phyloP scores from a whole-genome alignment of 2,329 filamentous ascomycete genomes.

The Trichoderma koningii region DNA sequence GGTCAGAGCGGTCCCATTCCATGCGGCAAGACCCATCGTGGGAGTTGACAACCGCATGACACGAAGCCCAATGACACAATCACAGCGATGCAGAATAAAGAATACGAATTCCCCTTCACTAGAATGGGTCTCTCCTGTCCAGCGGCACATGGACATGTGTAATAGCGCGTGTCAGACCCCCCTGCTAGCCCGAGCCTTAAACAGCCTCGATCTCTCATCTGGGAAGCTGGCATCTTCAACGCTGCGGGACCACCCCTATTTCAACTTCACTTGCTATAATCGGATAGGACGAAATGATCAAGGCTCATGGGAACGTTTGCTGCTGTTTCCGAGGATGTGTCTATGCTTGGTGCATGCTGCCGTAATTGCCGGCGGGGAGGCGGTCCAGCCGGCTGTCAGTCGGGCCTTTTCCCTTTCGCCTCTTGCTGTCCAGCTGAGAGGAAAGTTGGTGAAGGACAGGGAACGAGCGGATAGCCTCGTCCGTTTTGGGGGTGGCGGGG shows the following conservation, averaged over 20 bases:
- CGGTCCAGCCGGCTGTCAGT: not conserved
- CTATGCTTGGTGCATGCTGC: not conserved
- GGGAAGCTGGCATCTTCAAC: slow-evolving; percentile 19
- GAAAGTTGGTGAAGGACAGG: too few relatives aligned
- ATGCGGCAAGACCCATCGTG: not conserved
- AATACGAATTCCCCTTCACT: slow-evolving; percentile 5
- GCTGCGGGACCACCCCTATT: slow-evolving; percentile 7
- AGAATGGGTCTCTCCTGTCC: too few relatives aligned
- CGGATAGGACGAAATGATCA: not conserved
- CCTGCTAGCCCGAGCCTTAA: slow-evolving; percentile 20
- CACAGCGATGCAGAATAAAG: not conserved
- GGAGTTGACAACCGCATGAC: not conserved
- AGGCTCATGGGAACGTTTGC: slow-evolving; percentile 9
- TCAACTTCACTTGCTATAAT: slow-evolving; percentile 22
- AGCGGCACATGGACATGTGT: too few relatives aligned
- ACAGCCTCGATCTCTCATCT: slow-evolving; percentile 23
- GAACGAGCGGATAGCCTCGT: not conserved
- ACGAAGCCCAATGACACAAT: not conserved
- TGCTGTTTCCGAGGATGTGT: not conserved
- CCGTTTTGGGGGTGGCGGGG: not conserved
- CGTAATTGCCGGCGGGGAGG: slow-evolving; percentile 11
- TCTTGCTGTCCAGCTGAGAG: not conserved
- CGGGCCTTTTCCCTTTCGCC: slow-evolving; percentile 13
- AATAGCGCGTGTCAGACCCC: slow-evolving; percentile 14
- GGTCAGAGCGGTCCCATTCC: not conserved